Base-by-base conservation (phyloP, 306 rosid genomes). In the Vachellia collinsii region DNA sequence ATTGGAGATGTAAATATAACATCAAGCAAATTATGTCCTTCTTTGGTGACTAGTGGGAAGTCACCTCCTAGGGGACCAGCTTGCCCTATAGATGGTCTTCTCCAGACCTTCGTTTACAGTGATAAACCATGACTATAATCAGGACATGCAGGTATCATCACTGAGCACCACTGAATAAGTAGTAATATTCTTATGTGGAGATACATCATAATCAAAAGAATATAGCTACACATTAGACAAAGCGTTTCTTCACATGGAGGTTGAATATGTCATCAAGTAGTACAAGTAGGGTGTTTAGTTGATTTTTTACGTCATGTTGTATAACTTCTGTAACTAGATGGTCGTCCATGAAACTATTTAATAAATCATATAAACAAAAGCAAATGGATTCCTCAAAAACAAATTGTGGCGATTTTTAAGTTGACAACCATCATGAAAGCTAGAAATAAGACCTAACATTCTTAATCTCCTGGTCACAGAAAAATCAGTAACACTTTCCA, bases 1-100 rank as follows among this genome's bases (percentile, higher is more conserved):
- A 94, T 89, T 66, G 98, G 98, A 83, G 98, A 94, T 39, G 97
- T 94, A 83, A 89, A 94, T 78, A 94, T 92, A 87, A 94, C 80
- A 89, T 92, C 98, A 47, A 92, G 90, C 83, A 92, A 83, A 77
- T 94, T 88, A 83, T 91, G 94, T 76, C 97, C 93, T 88, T 92
- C 97, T 83, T 70, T 86, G 41, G 98, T 91, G 71, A 94, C 85
- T 61, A 94, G 69, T 54, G 98, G 98, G 81, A 82, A 89, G 79
- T 85, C 86, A 19, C 97, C 97, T 80, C 98, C 98, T 3, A 85
- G 80, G 20, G 98, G 97, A 81, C 87, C 93, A 34, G 94, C 93
- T 56, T 83, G 81, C 68, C 98, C 97, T 22, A 91, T 80, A 5
- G 94, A 80, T 80, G 98, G 85, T 87, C 97, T 87, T 84, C 97